These are phyloP conservation scores for Capronia americana DNA, from an alignment of 2,329 filamentous ascomycete genomes.

Conservation along the genomic window DNA sequence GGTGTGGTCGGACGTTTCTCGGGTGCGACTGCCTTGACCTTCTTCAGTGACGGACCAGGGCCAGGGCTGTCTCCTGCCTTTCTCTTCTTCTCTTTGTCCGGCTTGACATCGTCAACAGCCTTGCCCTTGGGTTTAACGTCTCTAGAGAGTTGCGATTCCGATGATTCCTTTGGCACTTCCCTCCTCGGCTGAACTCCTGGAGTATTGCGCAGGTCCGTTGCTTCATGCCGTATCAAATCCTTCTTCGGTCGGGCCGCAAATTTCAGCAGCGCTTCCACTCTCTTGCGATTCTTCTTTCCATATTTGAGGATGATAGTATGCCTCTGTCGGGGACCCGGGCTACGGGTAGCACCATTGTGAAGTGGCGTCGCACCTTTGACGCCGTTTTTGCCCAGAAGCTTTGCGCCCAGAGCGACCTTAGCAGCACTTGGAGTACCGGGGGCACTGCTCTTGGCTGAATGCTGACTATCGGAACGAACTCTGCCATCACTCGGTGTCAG, in stretches of 20 bases:
- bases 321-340: conserved; percentile 40
- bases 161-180: conserved; percentile 32
- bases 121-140: conserved; percentile 18
- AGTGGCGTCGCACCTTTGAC: conserved; percentile 28
- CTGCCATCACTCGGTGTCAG: conserved; percentile 21
- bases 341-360: conserved; percentile 31
- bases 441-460: conserved; percentile 32
- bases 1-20: conserved; percentile 46
- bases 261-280: conserved; percentile 55
- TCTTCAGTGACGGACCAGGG: conserved; percentile 36
- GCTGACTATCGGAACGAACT: conserved; percentile 37
- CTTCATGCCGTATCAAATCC: conserved; percentile 21
- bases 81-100: conserved; percentile 36
- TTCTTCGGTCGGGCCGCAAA: conserved; percentile 45
- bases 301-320: conserved; percentile 60
- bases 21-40: conserved; percentile 39
- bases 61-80: conserved; percentile 30
- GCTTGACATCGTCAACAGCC: conserved; percentile 21
- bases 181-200: conserved; percentile 23
- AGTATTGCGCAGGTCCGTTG: conserved; percentile 7
- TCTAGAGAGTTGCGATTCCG: conserved; percentile 36
- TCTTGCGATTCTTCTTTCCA: conserved; percentile 56
- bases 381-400: conserved; percentile 28
- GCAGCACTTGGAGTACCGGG: conserved; percentile 29
- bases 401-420: conserved; percentile 25